phyloP scores from a whole-genome alignment of 495 filamentous ascomycete species.

The Tetracladium marchalianum region DNA sequence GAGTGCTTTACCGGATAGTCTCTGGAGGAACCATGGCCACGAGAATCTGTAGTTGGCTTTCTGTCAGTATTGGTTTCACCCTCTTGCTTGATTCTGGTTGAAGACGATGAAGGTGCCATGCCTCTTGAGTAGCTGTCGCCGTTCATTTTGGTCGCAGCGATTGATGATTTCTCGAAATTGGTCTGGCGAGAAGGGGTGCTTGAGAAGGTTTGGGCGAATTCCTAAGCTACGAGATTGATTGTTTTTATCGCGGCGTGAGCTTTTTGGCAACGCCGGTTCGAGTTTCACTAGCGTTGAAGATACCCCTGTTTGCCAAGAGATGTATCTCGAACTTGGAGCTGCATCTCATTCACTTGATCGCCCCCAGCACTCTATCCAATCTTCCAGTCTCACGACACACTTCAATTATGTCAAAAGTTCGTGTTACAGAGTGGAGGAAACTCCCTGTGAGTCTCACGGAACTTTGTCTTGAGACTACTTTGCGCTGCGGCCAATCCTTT shows the following conservation, averaged over 20 bases:
- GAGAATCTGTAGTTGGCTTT: conserved; percentile 41
- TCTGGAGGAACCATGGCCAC: conserved; percentile 56
- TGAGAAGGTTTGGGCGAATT: too few species aligned
- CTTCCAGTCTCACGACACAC: background rate
- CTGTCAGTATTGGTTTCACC: conserved; percentile 24
- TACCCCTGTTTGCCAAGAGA: conserved; percentile 4
- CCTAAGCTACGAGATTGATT: too few species aligned
- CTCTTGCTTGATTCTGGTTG: conserved; percentile 20
- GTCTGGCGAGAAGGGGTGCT: too few species aligned
- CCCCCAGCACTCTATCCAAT: too few species aligned
- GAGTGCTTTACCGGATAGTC: conserved; percentile 56
- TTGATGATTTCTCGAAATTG: background rate
- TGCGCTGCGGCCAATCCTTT: conserved; percentile 89
- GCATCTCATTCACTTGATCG: background rate
- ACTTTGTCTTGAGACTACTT: conserved; percentile 81
- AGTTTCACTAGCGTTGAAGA: background rate
- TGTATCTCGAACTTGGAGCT: background rate
- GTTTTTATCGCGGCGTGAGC: too few species aligned
- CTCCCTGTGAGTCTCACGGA: conserved; percentile 71
- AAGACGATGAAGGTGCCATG: conserved; percentile 27
- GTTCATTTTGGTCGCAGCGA: conserved; percentile 56
- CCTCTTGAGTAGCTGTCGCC: conserved; percentile 79
- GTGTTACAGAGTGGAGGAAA: conserved; percentile 58
- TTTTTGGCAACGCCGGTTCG: background rate
- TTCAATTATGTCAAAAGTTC: conserved; percentile 13